Percentiles rank a stretch among this genome's conserved stretches.
phyloP scores from a whole-genome alignment of 129 eudicot genomes.

The Pittosporum tobira region DNA sequence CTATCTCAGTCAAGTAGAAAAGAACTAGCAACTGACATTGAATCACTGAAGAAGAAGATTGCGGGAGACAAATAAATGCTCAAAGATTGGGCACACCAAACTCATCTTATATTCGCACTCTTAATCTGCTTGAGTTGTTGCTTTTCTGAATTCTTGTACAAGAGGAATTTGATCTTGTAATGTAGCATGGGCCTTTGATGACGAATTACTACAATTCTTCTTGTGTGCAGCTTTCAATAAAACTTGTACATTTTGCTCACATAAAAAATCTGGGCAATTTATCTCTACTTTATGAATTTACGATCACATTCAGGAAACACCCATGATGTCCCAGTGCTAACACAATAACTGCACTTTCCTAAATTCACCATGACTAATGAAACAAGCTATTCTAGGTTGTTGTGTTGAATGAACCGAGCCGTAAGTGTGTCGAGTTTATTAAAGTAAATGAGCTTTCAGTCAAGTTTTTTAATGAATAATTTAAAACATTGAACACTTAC shows the following conservation, averaged over 20 bases:
- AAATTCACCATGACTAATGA: no score
- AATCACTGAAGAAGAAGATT: constrained; percentile 50
- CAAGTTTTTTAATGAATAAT: no score
- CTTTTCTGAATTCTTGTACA: not conserved
- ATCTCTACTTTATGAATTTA: no score
- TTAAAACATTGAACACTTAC: no score
- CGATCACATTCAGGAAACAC: no score
- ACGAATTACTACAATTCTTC: not conserved
- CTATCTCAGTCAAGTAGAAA: constrained; percentile 50
- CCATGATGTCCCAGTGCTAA: no score
- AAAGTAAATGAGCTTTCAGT: no score
- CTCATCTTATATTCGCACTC: not conserved
- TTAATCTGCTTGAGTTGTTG: not conserved
- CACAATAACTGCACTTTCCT: no score
- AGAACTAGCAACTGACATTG: constrained; percentile 53
- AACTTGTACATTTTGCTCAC: not conserved
- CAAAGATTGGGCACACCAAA: not conserved
- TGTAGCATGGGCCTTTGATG: constrained; percentile 12
- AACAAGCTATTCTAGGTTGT: no score
- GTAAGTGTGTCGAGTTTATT: no score
- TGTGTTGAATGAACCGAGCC: no score
- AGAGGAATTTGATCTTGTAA: constrained; percentile 12
- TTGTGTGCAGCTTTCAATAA: constrained; percentile 1
- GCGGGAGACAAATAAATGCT: constrained; percentile 43
- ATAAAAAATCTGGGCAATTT: no score